A percentile compares a stretch with the other conserved stretches of the same genome.
These are phyloP conservation scores for Phymatotrichopsis omnivora DNA, from an alignment of 2,329 filamentous ascomycete genomes.

Conservation along the genomic window DNA sequence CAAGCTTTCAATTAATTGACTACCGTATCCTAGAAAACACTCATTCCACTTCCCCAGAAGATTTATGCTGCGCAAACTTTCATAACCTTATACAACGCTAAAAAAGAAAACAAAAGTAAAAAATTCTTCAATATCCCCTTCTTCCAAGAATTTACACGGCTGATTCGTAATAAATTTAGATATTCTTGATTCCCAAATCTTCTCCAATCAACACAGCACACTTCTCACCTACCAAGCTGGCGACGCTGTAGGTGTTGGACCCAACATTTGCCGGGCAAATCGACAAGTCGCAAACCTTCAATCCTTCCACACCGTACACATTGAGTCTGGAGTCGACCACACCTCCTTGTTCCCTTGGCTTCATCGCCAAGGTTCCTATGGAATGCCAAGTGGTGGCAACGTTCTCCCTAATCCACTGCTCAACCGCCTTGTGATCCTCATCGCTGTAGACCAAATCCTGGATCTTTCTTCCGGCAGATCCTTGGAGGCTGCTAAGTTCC, in stretches of 20 bases:
- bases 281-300: conserved; percentile 36
- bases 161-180: no score
- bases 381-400: conserved; percentile 40
- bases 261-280: conserved; percentile 32
- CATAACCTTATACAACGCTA: no score
- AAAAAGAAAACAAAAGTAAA: no score
- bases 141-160: no score
- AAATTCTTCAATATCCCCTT: no score
- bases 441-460: conserved; percentile 40
- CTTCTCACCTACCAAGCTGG: conserved; percentile 41
- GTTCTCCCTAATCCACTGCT: conserved; percentile 37
- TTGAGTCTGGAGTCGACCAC: conserved; percentile 39
- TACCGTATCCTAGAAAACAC: no score
- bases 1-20: no score
- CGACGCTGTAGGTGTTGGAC: conserved; percentile 41
- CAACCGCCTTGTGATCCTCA: conserved; percentile 43
- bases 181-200: conserved; percentile 28
- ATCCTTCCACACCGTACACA: conserved; percentile 38
- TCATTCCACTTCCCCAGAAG: no score
- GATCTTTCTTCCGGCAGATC: conserved; percentile 4
- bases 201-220: conserved; percentile 34
- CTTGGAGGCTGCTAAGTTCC: conserved; percentile 28
- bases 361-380: conserved; percentile 42
- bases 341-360: conserved; percentile 36
- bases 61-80: no score